Evolutionary conservation across 768 basidiomycete species (phyloP), one percentile per base, ranked within the genome.

Genomic region (Mycena rosella): DNA sequence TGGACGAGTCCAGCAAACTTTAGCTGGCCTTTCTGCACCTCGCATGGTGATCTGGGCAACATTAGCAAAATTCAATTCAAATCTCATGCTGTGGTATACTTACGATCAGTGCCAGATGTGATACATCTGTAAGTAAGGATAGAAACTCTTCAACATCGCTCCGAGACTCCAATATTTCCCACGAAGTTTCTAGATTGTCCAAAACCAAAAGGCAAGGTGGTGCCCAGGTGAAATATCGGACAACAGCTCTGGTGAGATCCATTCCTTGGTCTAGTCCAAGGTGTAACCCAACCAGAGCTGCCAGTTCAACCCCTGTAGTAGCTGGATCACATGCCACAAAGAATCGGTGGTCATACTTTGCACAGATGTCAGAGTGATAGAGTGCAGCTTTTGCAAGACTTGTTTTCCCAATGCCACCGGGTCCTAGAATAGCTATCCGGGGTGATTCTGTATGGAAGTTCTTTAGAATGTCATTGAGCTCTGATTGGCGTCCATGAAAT

Each of bases 111-210:
- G 61, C 53, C 5, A 68, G 40, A 10, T 59, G 38, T 3, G 55
- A 32, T 3, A 68, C 30, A 2, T 54, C 61, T 1, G 56, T 34
- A 1, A 68, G 40, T 11, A 58, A 29, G 0, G 48, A 27, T 0
- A 68, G 52, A 24, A 68, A 36, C 14, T 68, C 57, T 45, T 68
- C 67, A 6, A 68, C 61, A 0, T 27, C 67, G 3, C 10, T 17
- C 8, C 38, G 38, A 38, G 22, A 0, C 7, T 56, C 44, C 20
- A 47, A 22, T 13, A 44, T 6, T 24, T 68, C 67, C 67, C 67
- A 68, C 1, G 62, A 30, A 2, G 65, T 60, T 36, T 66, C 65
- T 18, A 65, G 51, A 24, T 66, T 66, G 42, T 66, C 65, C 34
- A 66, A 36, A 10, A 66, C 57, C 30, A 66, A 38, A 3, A 38